Conservation (phyloP, 2,329 filamentous ascomycete genomes). For the Neophaeococcomyces aloes region DNA sequence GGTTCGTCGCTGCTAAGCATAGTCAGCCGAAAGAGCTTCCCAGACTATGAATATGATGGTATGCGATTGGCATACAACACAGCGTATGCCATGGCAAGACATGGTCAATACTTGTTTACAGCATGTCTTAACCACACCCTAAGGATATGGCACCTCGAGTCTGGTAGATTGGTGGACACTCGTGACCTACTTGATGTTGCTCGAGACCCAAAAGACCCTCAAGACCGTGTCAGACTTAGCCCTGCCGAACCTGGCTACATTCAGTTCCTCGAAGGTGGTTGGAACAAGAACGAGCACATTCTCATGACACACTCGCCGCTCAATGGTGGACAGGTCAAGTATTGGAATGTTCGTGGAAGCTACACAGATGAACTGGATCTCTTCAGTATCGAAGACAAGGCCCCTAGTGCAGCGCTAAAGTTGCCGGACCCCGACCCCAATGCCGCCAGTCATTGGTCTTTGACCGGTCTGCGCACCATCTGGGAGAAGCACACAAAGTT, state of each 20-base stretch:
- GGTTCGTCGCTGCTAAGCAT: constrained; percentile 38
- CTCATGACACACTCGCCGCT: constrained; percentile 81
- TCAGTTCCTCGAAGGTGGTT: constrained; percentile 39
- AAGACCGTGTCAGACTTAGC: constrained; percentile 67
- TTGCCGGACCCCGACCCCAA: constrained; percentile 54
- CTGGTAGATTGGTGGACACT: constrained; percentile 63
- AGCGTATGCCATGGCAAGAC: constrained; percentile 35
- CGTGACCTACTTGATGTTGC: constrained; percentile 66
- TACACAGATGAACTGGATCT: constrained; percentile 33
- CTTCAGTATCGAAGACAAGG: constrained; percentile 60
- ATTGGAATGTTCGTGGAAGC: constrained; percentile 67
- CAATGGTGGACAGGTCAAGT: constrained; percentile 82
- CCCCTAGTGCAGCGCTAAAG: constrained; percentile 51
- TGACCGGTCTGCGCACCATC: constrained; percentile 63
- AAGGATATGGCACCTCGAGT: constrained; percentile 79
- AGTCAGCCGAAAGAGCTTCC: constrained; percentile 35
- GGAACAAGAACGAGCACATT: constrained; percentile 13
- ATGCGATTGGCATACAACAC: constrained; percentile 33
- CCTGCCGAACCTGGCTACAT: constrained; percentile 69
- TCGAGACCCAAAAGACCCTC: constrained; percentile 40
- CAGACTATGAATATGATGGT: constrained; percentile 33
- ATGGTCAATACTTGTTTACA: constrained; percentile 53
- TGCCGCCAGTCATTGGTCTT: constrained; percentile 65
- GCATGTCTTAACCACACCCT: constrained; percentile 82
- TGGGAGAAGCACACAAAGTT: constrained; percentile 42